Conservation (phyloP, 2,329 filamentous ascomycete genomes). For the Botrytis byssoidea region DNA sequence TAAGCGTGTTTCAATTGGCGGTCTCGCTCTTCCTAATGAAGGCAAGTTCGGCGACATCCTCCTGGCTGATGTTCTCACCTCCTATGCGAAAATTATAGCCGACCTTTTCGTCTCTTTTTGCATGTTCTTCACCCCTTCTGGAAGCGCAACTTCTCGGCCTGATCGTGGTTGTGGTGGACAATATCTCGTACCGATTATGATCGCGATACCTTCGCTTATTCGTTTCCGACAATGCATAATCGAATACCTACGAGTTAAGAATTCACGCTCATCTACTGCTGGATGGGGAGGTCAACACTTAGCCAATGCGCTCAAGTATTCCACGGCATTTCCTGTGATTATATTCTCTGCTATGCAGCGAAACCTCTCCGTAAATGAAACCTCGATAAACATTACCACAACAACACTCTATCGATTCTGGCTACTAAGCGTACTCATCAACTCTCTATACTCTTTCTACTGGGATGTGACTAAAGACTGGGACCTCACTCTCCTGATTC, state of each 20-base stretch:
- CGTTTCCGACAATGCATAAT: slow-evolving; percentile 89
- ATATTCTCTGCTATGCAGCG: slow-evolving; percentile 74
- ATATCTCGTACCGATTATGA: slow-evolving; percentile 78
- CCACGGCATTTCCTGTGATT: slow-evolving; percentile 90
- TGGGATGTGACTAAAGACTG: slow-evolving; percentile 98
- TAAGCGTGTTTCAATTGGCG: slow-evolving; percentile 76
- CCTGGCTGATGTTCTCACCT: slow-evolving; percentile 90
- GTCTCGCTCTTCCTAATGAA: slow-evolving; percentile 80
- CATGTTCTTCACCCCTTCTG: slow-evolving; percentile 77
- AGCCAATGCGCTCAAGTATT: slow-evolving; percentile 92
- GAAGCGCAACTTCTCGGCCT: slow-evolving; percentile 75
- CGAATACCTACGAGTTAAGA: slow-evolving; percentile 73
- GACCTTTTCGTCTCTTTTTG: slow-evolving; percentile 86
- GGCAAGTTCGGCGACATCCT: slow-evolving; percentile 95
- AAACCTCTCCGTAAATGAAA: slow-evolving; percentile 47
- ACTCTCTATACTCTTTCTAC: slow-evolving; percentile 95
- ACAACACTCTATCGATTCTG: slow-evolving; percentile 56
- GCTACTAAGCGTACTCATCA: slow-evolving; percentile 72
- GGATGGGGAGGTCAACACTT: slow-evolving; percentile 85
- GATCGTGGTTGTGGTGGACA: slow-evolving; percentile 79
- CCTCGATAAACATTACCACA: slow-evolving; percentile 42
- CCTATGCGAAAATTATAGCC: slow-evolving; percentile 87
- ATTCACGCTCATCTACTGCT: slow-evolving; percentile 42
- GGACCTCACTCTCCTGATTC: slow-evolving; percentile 82
- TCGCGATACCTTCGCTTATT: slow-evolving; percentile 79